These are phyloP conservation scores for Xylaria sp. DNA, from an alignment of 2,329 filamentous ascomycete species.

Conservation along the genomic window DNA sequence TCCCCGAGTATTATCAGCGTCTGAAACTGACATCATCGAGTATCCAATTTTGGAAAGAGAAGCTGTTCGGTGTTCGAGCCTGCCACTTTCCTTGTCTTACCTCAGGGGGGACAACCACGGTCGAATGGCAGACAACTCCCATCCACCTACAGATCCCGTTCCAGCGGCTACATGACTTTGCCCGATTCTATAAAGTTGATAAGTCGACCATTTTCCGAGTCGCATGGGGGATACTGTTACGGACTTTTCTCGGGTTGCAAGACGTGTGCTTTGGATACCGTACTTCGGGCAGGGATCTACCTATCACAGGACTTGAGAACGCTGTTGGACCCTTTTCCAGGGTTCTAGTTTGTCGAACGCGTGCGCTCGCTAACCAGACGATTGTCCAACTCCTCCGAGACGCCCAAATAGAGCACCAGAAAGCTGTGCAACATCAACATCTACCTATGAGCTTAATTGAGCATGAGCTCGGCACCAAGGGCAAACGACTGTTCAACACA, in stretches of 20 bases:
- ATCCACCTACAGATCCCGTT: slow-evolving; percentile 55
- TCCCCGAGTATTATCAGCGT: slow-evolving; percentile 54
- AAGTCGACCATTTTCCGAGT: slow-evolving; percentile 63
- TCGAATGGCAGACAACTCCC: slow-evolving; percentile 50
- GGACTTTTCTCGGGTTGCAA: slow-evolving; percentile 63
- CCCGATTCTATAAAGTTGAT: slow-evolving; percentile 54
- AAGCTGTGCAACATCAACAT: slow-evolving; percentile 55
- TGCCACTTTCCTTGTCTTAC: slow-evolving; percentile 59
- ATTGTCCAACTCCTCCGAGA: slow-evolving; percentile 44
- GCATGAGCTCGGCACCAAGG: slow-evolving; percentile 57
- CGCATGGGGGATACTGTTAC: slow-evolving; percentile 69
- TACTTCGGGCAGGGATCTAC: slow-evolving; percentile 57
- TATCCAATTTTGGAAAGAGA: slow-evolving; percentile 59
- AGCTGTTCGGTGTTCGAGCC: slow-evolving; percentile 52
- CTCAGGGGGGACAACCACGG: slow-evolving; percentile 37
- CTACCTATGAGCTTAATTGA: slow-evolving; percentile 59
- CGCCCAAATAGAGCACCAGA: slow-evolving; percentile 42
- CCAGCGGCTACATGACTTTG: slow-evolving; percentile 57
- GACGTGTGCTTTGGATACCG: slow-evolving; percentile 66
- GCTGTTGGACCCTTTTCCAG: slow-evolving; percentile 59
- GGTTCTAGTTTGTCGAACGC: slow-evolving; percentile 43
- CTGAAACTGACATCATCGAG: slow-evolving; percentile 51
- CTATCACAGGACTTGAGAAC: slow-evolving; percentile 53
- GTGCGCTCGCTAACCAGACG: slow-evolving; percentile 34
- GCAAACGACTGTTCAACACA: slow-evolving; percentile 60